Conservation (phyloP, 2,329 filamentous ascomycete species). For the Talaromyces piceae region DNA sequence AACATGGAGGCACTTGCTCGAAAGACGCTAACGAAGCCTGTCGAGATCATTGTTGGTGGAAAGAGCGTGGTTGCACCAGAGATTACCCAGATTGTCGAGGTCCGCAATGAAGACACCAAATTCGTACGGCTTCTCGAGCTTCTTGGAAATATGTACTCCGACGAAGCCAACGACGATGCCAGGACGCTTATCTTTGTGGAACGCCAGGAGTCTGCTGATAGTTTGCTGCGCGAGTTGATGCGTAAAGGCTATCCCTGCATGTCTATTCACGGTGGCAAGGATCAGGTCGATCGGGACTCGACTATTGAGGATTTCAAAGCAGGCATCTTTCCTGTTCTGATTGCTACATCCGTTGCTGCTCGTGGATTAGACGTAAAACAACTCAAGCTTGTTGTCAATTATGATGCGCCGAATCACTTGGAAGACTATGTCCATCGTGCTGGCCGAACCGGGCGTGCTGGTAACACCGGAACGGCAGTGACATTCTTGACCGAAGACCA, state of each 20-base stretch:
- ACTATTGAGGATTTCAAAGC: slow-evolving; percentile 91
- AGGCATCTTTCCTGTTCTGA: slow-evolving; percentile 78
- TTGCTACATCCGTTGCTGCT: slow-evolving; percentile 92
- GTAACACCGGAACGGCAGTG: slow-evolving; percentile 88
- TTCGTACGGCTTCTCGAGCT: slow-evolving; percentile 78
- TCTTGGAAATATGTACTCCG: slow-evolving; percentile 70
- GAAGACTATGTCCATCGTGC: slow-evolving; percentile 96
- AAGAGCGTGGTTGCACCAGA: slow-evolving; percentile 60
- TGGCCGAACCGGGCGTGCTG: slow-evolving; percentile 87
- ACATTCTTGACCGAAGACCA: slow-evolving; percentile 91
- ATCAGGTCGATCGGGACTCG: slow-evolving; percentile 86
- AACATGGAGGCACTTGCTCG: slow-evolving; percentile 87
- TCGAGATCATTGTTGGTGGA: slow-evolving; percentile 89
- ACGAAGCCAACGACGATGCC: slow-evolving; percentile 75
- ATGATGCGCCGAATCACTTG: slow-evolving; percentile 84
- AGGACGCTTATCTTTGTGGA: slow-evolving; percentile 88
- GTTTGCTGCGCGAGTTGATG: slow-evolving; percentile 68
- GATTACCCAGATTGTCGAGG: slow-evolving; percentile 87
- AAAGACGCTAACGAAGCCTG: slow-evolving; percentile 75
- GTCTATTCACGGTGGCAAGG: slow-evolving; percentile 89
- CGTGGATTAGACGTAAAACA: slow-evolving; percentile 94
- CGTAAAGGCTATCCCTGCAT: slow-evolving; percentile 83
- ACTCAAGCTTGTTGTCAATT: slow-evolving; percentile 92
- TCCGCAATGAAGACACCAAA: slow-evolving; percentile 74
- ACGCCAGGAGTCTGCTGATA: slow-evolving; percentile 81